phyloP scores from a whole-genome alignment of 352 stramenopile species.

The Phytophthora tubulina region DNA sequence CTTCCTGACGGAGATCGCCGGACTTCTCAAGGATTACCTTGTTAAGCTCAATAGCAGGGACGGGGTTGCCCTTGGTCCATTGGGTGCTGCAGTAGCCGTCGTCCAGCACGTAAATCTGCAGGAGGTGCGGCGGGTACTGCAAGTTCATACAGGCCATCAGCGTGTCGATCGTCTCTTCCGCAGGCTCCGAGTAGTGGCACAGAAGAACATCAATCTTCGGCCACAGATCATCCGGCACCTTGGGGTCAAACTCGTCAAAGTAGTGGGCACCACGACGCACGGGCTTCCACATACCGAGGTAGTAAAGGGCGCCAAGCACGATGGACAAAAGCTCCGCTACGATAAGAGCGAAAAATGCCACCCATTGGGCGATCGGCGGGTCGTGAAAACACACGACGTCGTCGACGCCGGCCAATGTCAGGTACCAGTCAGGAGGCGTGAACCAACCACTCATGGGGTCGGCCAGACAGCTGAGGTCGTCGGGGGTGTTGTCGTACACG shows the following conservation, averaged over 20 bases:
- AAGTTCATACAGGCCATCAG: conserved; percentile 90
- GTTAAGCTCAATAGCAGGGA: conserved; percentile 79
- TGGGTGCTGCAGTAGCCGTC: conserved; percentile 88
- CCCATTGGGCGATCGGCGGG: conserved; percentile 80
- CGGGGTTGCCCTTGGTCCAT: conserved; percentile 81
- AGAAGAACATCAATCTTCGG: conserved; percentile 88
- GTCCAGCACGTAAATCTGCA: conserved; percentile 89
- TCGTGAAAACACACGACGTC: conserved; percentile 84
- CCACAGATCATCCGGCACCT: conserved; percentile 85
- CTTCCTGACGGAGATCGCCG: conserved; percentile 83
- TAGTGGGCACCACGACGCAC: conserved; percentile 89
- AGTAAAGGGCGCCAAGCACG: conserved; percentile 80
- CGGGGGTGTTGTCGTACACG: conserved; percentile 67
- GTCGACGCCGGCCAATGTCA: conserved; percentile 74
- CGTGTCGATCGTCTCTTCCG: conserved; percentile 88
- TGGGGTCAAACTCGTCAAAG: conserved; percentile 88
- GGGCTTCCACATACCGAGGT: conserved; percentile 92
- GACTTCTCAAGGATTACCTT: conserved; percentile 81
- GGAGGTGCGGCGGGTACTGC: conserved; percentile 87
- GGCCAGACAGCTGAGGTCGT: conserved; percentile 60
- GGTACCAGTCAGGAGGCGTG: conserved; percentile 79
- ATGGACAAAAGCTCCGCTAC: conserved; percentile 75
- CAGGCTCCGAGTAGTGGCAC: conserved; percentile 85
- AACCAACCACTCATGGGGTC: conserved; percentile 77
- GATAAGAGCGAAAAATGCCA: conserved; percentile 82